Base-by-base conservation (phyloP, 306 rosid species). In the Quercus glauca region DNA sequence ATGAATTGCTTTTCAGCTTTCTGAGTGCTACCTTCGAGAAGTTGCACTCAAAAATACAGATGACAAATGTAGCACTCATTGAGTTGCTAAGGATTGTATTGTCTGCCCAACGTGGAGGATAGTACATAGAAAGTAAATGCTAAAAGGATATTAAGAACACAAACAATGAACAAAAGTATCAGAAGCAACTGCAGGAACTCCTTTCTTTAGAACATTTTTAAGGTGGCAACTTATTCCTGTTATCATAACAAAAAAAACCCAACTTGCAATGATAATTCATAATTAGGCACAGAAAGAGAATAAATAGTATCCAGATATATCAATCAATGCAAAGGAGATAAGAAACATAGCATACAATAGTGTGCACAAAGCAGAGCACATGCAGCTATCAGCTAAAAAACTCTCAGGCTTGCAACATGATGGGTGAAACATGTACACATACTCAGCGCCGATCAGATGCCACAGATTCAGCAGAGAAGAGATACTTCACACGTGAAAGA, bases 401-500 rank as follows among this genome's bases (percentile, higher is more conserved):
- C 23, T 29, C 3, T 49, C 55, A 60, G 41, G 77, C 69, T 73
- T 76, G 71, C 68, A 11, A 18, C 49, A 51, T 65, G 33, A 60
- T 5, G 37, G 56, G 23, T 19, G 51, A 65, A 73, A 55, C 53
- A 72, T 23, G 14, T 19, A 5, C 12, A 31, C 33, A 13, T 49
- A 21, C 78, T 83, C 71, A 95, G 71, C 93, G 98, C 80, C 97
- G 88, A 17, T 79, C 96, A 4, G 92, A 90, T 49, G 99, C 98
- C 84, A 93, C 99, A 1, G 97, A 95, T 83, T 95, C 99, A 5
- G 92, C 15, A 79, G 86, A 79, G 84, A 95, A 93, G 86, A 95
- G 96, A 85, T 91, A 88, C 89, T 91, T 93, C 35, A 95, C 97
- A 74, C 96, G 89, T 0, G 99, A 93, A 56, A 95, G 97, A 87